Evolutionary conservation across 164 flowering plant genomes (phyloP), one percentile per base, ranked within the genome.

Genomic region (Chloranthus sessilifolius): DNA sequence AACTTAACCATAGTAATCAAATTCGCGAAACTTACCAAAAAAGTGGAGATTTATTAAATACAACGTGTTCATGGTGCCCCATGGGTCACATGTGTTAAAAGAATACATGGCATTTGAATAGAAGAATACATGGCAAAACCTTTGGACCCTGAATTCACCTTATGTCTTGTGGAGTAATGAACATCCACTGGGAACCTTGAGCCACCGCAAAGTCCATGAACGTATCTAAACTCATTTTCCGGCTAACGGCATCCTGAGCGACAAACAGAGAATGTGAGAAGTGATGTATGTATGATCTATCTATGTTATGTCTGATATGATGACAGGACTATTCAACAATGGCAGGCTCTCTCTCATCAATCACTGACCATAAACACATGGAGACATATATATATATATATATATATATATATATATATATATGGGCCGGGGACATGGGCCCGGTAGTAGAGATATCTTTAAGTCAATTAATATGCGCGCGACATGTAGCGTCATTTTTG

Each of bases 91-190:
- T 10, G 15, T 11, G 6, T 16, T 9, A 6, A 16, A 11, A 10
- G 6, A 6, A 6, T 16, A 40, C 17, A 16, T 11, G 19, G 43
- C 11, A 40, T 40, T 16, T 9, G 7, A 40, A 9, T 40, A 9
- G 0, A 6, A 16, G 7, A 10, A 7, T 17, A 40, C 14, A 11
- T 6, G 6, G 15, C 15, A 9, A 16, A 40, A 11, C 10, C 15
- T 11, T 40, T 17, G 15, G 14, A 5, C 3, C 12, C 21, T 43
- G 16, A 17, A 4, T 7, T 44, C 77, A 86, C 97, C 97, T 80
- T 64, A 86, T 86, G 58, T 89, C 97, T 61, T 89, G 89, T 51
- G 92, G 97, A 17, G 89, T 89, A 23, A 89, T 85, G 64, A 89
- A 83, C 47, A 89, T 80, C 95, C 95, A 89, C 25, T 89, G 95